Conservation (phyloP, 331 rosid genomes). For the Dryas integrifolia region DNA sequence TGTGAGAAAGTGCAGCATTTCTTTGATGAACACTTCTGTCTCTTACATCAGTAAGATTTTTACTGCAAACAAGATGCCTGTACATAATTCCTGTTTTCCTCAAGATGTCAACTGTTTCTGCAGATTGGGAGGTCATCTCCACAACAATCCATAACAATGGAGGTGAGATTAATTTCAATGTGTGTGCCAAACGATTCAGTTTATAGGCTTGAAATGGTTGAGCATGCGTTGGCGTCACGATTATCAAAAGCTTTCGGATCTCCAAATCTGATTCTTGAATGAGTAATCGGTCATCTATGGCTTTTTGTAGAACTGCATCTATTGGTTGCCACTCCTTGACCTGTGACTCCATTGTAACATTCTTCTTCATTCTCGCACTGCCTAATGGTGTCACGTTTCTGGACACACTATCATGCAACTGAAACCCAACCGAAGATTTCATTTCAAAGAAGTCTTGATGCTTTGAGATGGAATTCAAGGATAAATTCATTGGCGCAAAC, state of each 20-base stretch:
- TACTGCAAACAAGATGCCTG: slow-evolving; percentile 74
- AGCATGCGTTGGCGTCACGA: slow-evolving; percentile 67
- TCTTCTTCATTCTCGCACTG: slow-evolving; percentile 26
- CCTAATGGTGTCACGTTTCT: slow-evolving; percentile 22
- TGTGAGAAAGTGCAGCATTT: slow-evolving; percentile 69
- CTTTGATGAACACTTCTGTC: slow-evolving; percentile 60
- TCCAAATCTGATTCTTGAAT: slow-evolving; percentile 39
- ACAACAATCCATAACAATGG: slow-evolving; percentile 88
- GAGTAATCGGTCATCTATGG: slow-evolving; percentile 20
- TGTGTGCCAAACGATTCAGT: slow-evolving; percentile 68
- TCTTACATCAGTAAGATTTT: slow-evolving; percentile 49
- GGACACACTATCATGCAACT: slow-evolving; percentile 35
- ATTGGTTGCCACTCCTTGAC: slow-evolving; percentile 23
- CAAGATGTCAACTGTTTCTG: slow-evolving; percentile 68
- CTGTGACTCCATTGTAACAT: slow-evolving; percentile 36
- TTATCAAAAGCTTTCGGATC: slow-evolving; percentile 64
- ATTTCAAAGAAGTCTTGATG: slow-evolving; percentile 60
- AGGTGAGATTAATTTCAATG: slow-evolving; percentile 53
- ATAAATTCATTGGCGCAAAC: slow-evolving; percentile 46
- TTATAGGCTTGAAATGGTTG: slow-evolving; percentile 63
- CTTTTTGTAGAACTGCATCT: slow-evolving; percentile 25
- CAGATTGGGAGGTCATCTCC: slow-evolving; percentile 77
- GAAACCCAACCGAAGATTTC: slow-evolving; percentile 43
- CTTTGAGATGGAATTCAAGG: slow-evolving; percentile 55
- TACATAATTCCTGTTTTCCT: slow-evolving; percentile 73